Conservation (phyloP, 2,329 filamentous ascomycete species). For the Monosporascus sp. region DNA sequence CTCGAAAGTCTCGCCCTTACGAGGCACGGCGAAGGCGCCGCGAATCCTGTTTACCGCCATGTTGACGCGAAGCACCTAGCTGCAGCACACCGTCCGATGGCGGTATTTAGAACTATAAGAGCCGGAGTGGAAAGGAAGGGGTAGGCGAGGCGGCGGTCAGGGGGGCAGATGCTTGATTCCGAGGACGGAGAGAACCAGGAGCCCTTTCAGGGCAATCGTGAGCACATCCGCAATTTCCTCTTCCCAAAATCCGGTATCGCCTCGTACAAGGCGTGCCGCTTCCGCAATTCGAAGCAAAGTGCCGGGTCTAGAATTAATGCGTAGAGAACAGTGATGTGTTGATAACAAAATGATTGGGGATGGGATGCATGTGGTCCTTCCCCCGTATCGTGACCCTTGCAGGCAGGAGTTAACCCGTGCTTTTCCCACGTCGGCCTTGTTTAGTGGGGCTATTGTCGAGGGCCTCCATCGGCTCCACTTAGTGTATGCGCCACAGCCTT, state of each 20-base stretch:
- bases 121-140: too few relatives aligned
- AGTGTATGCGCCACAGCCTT: background rate
- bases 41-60: constrained; percentile 97
- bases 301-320: background rate
- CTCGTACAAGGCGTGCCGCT: too few relatives aligned
- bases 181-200: constrained; percentile 10
- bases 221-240: constrained; percentile 13
- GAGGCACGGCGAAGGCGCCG: constrained; percentile 85
- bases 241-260: background rate
- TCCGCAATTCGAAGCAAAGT: background rate
- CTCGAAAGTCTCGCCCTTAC: constrained; percentile 98
- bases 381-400: too few relatives aligned
- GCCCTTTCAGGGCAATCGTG: constrained; percentile 23
- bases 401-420: background rate
- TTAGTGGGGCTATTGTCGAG: background rate
- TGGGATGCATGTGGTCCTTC: too few relatives aligned
- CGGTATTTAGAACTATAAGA: constrained; percentile 4
- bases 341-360: too few relatives aligned
- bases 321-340: too few relatives aligned
- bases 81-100: constrained; percentile 1
- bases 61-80: constrained; percentile 19
- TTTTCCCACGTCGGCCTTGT: background rate
- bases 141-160: constrained; percentile 1
- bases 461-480: too few relatives aligned
- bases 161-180: background rate